Evolutionary conservation across 257 asterid species (phyloP).

Genomic region (Catharanthus roseus): DNA sequence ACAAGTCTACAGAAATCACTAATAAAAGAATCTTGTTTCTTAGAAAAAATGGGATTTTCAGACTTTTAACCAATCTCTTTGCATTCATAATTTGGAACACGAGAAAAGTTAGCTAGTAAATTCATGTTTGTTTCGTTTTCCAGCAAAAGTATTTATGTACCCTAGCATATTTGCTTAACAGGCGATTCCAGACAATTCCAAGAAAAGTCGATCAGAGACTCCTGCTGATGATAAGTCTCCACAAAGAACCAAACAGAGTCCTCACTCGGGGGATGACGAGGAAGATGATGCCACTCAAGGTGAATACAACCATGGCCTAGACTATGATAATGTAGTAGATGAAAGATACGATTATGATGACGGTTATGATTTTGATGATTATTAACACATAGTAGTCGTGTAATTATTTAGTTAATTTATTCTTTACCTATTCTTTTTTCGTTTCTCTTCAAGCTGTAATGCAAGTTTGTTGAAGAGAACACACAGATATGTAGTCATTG

Average conservation of each 20-base stretch:
- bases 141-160: neutral
- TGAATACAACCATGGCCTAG: neutral
- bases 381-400: neutral
- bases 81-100: too few relatives aligned
- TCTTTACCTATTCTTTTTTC: neutral
- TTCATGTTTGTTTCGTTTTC: neutral
- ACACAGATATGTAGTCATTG: neutral
- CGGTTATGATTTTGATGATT: conserved; percentile 3
- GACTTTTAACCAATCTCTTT: too few relatives aligned
- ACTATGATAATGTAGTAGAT: neutral
- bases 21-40: too few relatives aligned
- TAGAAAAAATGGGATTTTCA: too few relatives aligned
- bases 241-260: neutral
- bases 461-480: neutral
- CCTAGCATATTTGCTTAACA: neutral
- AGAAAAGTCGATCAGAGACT: neutral
- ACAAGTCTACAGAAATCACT: too few relatives aligned
- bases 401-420: neutral
- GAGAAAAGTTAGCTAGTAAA: neutral
- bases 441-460: neutral
- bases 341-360: neutral
- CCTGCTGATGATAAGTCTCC: neutral
- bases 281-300: neutral
- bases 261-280: neutral
- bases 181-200: conserved; percentile 5